phyloP scores from a whole-genome alignment of 495 filamentous ascomycete species.

The Xylaria sp. region DNA sequence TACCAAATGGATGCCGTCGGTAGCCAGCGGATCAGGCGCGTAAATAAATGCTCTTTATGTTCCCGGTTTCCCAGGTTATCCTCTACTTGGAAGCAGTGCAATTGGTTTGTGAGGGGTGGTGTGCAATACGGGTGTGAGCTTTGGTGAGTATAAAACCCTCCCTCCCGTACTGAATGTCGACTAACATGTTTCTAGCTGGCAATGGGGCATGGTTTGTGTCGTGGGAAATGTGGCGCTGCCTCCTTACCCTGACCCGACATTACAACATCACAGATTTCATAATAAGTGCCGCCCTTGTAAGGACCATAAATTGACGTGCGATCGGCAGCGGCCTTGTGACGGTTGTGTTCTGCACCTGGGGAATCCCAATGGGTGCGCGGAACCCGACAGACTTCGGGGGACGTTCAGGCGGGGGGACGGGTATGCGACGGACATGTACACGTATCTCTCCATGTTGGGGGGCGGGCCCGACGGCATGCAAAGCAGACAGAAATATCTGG shows the following conservation, averaged over 20 bases:
- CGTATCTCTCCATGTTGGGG: background rate
- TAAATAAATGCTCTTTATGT: background rate
- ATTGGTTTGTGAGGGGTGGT: background rate
- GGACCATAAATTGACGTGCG: background rate
- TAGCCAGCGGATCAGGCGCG: too few relatives aligned
- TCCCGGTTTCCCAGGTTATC: background rate
- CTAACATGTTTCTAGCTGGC: too few relatives aligned
- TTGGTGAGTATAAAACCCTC: too few relatives aligned
- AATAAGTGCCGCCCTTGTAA: background rate
- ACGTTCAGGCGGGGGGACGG: too few relatives aligned
- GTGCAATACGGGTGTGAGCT: background rate
- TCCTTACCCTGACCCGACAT: background rate
- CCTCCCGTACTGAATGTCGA: too few relatives aligned
- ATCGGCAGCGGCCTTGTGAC: constrained; percentile 34
- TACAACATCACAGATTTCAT: background rate
- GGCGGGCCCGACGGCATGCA: constrained; percentile 5
- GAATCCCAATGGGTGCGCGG: background rate
- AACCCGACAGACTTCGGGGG: too few relatives aligned
- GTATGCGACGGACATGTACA: too few relatives aligned
- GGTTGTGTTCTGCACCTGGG: constrained; percentile 7
- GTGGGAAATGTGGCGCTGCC: background rate
- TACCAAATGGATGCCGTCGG: background rate
- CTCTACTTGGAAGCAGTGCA: background rate
- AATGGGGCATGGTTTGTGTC: background rate
- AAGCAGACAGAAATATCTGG: background rate